phyloP scores from a whole-genome alignment of 2,329 filamentous ascomycete genomes.

The Trichoderma hamatum region DNA sequence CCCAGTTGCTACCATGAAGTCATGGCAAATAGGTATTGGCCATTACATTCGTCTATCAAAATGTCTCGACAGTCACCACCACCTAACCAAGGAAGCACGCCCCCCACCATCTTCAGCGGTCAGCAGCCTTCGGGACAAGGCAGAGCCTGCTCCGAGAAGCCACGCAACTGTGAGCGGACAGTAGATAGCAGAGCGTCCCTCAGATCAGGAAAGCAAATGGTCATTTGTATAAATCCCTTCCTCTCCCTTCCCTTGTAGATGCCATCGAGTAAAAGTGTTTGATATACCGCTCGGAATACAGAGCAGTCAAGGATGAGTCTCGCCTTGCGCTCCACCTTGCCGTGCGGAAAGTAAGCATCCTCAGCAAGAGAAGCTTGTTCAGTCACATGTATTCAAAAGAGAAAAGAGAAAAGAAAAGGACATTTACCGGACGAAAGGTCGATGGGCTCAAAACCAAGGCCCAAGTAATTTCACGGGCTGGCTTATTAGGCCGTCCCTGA shows the following conservation, averaged over 20 bases:
- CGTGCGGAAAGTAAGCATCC: constrained; percentile 57
- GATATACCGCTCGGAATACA: constrained; percentile 76
- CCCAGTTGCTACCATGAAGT: not conserved
- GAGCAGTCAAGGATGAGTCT: constrained; percentile 73
- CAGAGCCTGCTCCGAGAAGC: not conserved
- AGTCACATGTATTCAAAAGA: constrained; percentile 6
- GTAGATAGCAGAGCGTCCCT: constrained; percentile 42
- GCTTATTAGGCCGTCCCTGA: constrained; percentile 13
- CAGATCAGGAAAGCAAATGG: constrained; percentile 48
- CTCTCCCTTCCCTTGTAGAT: constrained; percentile 40
- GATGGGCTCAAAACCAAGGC: not conserved
- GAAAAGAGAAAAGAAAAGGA: not conserved
- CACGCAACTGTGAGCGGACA: constrained; percentile 16
- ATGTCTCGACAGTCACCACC: constrained; percentile 50
- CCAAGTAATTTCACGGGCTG: not conserved
- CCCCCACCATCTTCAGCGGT: constrained; percentile 33
- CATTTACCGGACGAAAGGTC: not conserved
- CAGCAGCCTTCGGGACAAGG: constrained; percentile 8
- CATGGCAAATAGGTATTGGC: not conserved
- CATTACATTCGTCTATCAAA: not conserved
- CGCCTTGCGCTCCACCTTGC: constrained; percentile 77
- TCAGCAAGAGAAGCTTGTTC: not conserved
- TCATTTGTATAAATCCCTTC: constrained; percentile 42
- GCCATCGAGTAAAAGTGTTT: constrained; percentile 40
- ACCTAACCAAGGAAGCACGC: constrained; percentile 39